These are phyloP conservation scores for Diplocarpon rosae DNA, from an alignment of 2,329 filamentous ascomycete species.

Conservation along the genomic window DNA sequence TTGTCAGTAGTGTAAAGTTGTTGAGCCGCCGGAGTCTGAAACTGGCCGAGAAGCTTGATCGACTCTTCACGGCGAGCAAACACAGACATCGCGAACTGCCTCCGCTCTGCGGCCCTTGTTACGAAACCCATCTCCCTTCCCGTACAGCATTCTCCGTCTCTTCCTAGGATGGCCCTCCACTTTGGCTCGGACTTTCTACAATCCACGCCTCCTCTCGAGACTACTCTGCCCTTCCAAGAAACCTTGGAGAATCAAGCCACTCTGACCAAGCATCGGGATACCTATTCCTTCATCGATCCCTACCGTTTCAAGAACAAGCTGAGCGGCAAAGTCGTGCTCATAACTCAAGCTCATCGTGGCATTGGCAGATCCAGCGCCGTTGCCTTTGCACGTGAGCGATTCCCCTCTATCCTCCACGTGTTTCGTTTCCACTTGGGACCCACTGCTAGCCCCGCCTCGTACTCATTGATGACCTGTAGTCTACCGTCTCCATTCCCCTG, in stretches of 20 bases:
- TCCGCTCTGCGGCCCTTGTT: too few species aligned
- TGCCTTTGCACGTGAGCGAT: constrained; percentile 23
- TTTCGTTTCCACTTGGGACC: neutral
- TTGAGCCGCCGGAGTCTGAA: too few species aligned
- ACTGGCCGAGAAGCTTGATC: too few species aligned
- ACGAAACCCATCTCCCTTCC: too few species aligned
- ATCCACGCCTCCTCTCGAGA: constrained; percentile 1
- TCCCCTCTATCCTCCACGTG: neutral
- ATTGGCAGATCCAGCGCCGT: constrained; percentile 29
- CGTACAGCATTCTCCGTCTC: neutral
- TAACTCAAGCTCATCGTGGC: constrained; percentile 29
- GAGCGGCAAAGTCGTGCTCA: constrained; percentile 26
- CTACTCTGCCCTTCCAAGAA: neutral
- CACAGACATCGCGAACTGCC: neutral
- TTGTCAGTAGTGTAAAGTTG: too few species aligned
- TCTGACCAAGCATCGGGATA: constrained; percentile 39
- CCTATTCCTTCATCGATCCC: constrained; percentile 27
- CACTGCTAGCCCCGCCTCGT: too few species aligned
- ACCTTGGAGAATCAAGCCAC: constrained; percentile 8
- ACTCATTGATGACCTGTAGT: too few species aligned
- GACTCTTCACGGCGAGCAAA: too few species aligned
- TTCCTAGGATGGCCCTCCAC: constrained; percentile 1
- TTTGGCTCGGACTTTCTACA: constrained; percentile 3
- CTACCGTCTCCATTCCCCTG: neutral
- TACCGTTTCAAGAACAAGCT: constrained; percentile 15